phyloP scores from a whole-genome alignment of 805 yeast genomes.

The Saturnispora dispora region DNA sequence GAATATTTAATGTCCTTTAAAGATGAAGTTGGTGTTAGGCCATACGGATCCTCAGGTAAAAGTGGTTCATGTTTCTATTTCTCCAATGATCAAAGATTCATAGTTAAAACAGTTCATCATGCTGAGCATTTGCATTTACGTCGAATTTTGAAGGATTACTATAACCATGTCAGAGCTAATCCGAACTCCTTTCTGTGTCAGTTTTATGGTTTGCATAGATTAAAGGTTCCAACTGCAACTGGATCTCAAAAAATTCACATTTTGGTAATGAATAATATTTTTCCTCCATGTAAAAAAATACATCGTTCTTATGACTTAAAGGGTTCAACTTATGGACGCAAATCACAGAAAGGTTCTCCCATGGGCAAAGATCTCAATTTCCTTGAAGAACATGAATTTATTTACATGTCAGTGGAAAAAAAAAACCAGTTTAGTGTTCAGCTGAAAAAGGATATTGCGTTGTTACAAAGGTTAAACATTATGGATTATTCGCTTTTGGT shows the following conservation, averaged over 20 bases:
- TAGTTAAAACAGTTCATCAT: constrained; percentile 92
- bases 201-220: constrained; percentile 90
- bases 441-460: constrained; percentile 61
- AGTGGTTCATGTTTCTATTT: constrained; percentile 95
- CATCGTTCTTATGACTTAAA: constrained; percentile 84
- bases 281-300: constrained; percentile 86
- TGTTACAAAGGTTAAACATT: constrained; percentile 66
- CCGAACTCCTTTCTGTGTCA: constrained; percentile 91
- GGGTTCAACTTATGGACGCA: constrained; percentile 84
- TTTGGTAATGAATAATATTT: constrained; percentile 91
- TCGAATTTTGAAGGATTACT: constrained; percentile 63
- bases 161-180: constrained; percentile 67
- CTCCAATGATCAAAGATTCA: constrained; percentile 86
- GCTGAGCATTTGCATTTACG: constrained; percentile 83
- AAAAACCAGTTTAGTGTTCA: constrained; percentile 54
- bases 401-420: constrained; percentile 72
- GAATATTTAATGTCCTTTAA: constrained; percentile 90
- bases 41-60: constrained; percentile 92
- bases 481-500: constrained; percentile 93
- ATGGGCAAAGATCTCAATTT: constrained; percentile 87
- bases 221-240: constrained; percentile 67
- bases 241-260: constrained; percentile 68
- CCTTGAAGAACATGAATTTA: constrained; percentile 54
- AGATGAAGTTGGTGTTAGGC: constrained; percentile 84
- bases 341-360: constrained; percentile 33